phyloP scores from a whole-genome alignment of 2,329 filamentous ascomycete species.

The Mollisia scopiformis region DNA sequence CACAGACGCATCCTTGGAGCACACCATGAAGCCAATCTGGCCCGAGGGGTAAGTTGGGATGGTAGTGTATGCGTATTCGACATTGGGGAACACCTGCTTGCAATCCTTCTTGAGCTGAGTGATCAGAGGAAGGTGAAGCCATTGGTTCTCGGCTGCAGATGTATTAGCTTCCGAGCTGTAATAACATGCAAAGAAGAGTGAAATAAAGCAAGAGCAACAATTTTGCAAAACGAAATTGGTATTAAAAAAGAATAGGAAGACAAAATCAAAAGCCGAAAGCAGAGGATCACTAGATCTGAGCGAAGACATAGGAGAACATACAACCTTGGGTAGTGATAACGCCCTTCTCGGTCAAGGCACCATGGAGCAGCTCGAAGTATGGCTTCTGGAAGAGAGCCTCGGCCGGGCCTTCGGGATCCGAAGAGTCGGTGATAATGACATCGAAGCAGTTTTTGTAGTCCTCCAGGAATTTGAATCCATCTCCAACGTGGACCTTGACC shows the following conservation, averaged over 20 bases:
- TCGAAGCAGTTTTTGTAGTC: constrained; percentile 98
- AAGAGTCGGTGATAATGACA: constrained; percentile 99
- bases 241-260: constrained; percentile 5
- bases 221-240: neutral
- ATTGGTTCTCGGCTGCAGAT: constrained; percentile 90
- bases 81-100: constrained; percentile 95
- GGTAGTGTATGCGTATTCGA: constrained; percentile 98
- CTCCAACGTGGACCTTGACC: constrained; percentile 88
- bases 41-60: constrained; percentile 99
- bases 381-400: constrained; percentile 98
- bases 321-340: constrained; percentile 99
- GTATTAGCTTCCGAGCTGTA: constrained; percentile 13
- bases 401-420: constrained; percentile 94
- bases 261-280: constrained; percentile 11
- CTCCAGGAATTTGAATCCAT: constrained; percentile 98
- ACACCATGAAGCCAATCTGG: constrained; percentile 99
- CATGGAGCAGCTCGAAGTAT: constrained; percentile 93
- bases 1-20: constrained; percentile 87
- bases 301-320: constrained; percentile 76
- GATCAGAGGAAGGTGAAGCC: constrained; percentile 95
- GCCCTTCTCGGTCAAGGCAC: constrained; percentile 90
- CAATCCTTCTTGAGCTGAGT: constrained; percentile 94
- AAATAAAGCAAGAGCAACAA: neutral
- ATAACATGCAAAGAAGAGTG: neutral
- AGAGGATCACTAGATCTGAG: constrained; percentile 22